Base-by-base conservation (phyloP, 306 rosid genomes). In the Lotus japonicus region DNA sequence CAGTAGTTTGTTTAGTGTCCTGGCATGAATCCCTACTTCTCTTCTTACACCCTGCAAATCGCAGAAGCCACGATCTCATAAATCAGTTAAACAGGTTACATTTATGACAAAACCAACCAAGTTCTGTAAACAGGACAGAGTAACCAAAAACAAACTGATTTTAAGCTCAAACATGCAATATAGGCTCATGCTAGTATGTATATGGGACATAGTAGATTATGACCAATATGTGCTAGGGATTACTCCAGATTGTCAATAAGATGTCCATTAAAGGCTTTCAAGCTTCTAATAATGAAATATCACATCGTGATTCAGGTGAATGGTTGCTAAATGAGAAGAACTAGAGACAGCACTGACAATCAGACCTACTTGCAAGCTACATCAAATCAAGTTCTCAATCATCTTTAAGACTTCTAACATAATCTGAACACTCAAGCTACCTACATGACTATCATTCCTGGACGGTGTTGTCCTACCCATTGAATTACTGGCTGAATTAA, bases 41-140 rank as follows among this genome's bases (percentile, higher is more conserved):
- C 96, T 94, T 82, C 99, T 84, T 35, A 90, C 98, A 55, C 98
- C 98, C 98, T 94, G 82, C 78, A 75, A 69, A 64, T 68, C 39
- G 66, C 10, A 71, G 15, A 49, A 68, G 39, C 23, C 41, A 72
- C 28, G 50, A 21, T 61, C 46, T 51, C 19, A 17, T 41, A 16
- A 60, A 49, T 49, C 35, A 48, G 43, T 58, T 23, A 44, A 36
- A 63, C 11, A 17, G 44, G 23, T 48, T 17, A 46, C 6, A 44
- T 9, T 31, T n/a, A 49, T 53, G 46, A 12, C 9, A 31, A 31
- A 21, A 21, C n/a, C n/a, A n/a, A n/a, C n/a, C n/a, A n/a, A n/a
- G n/a, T n/a, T n/a, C n/a, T n/a, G n/a, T n/a, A n/a, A n/a, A n/a
- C n/a, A n/a, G n/a, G n/a, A n/a, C n/a, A n/a, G n/a, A n/a, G n/a